Conservation (phyloP, 768 basidiomycete species). For the Psilocybe sp. region DNA sequence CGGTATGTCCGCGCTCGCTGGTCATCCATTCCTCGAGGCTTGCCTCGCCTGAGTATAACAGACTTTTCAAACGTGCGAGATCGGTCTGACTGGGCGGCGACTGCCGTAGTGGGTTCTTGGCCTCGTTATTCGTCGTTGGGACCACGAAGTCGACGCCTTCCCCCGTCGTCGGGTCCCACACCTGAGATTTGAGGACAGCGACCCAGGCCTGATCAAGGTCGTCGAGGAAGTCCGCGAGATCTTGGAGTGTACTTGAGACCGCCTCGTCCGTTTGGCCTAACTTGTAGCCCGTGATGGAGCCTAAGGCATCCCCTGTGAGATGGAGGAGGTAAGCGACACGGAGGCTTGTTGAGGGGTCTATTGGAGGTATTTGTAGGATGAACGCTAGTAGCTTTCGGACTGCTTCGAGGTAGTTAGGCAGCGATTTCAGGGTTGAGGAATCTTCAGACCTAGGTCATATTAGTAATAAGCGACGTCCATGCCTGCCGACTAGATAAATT, state of each 20-base stretch:
- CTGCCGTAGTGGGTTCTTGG: conserved; percentile 29
- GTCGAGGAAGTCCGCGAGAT: conserved; percentile 64
- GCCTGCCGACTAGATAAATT: conserved; percentile 15
- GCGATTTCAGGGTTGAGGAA: conserved; percentile 52
- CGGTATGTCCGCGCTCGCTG: conserved; percentile 14
- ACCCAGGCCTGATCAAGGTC: conserved; percentile 78
- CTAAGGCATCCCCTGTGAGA: conserved; percentile 65
- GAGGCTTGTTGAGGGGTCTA: conserved; percentile 66
- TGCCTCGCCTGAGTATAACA: conserved; percentile 58
- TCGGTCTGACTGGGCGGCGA: conserved; percentile 68
- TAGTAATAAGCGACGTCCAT: background rate
- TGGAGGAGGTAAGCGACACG: conserved; percentile 69
- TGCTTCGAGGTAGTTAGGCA: conserved; percentile 57
- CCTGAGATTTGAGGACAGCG: conserved; percentile 57
- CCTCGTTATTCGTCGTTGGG: conserved; percentile 16
- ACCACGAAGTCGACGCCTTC: conserved; percentile 37
- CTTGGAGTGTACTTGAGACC: conserved; percentile 32
- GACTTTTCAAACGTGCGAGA: conserved; percentile 62
- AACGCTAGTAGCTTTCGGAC: conserved; percentile 55
- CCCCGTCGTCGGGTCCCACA: conserved; percentile 56
- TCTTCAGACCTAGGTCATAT: conserved; percentile 38
- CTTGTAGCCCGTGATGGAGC: conserved; percentile 59
- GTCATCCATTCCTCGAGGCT: conserved; percentile 69
- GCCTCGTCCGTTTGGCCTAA: conserved; percentile 29
- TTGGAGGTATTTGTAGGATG: conserved; percentile 71